phyloP scores from a whole-genome alignment of 768 basidiomycete species.

The Phlegmacium glaucopus region DNA sequence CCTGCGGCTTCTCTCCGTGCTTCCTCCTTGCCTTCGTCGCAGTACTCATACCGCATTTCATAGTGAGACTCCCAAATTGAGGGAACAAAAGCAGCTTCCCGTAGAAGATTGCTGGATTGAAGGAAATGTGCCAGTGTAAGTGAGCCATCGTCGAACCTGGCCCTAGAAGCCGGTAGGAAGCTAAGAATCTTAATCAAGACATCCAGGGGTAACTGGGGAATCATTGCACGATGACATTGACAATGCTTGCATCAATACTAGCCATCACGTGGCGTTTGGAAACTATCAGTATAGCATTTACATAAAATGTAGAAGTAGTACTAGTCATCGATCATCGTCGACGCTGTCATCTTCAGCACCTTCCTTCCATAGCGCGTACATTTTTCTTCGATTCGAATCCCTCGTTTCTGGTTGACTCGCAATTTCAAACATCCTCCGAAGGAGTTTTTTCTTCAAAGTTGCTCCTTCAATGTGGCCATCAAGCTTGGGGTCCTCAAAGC shows the following conservation, averaged over 20 bases:
- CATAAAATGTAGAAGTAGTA: no score
- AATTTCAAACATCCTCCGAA: conserved; percentile 64
- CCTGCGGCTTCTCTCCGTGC: conserved; percentile 23
- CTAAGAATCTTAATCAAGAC: conserved; percentile 23
- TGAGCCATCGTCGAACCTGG: conserved; percentile 17
- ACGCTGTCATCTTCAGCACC: conserved; percentile 41
- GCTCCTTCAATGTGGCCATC: conserved; percentile 34
- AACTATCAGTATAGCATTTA: no score
- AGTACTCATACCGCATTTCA: conserved; percentile 42
- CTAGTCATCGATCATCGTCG: conserved; percentile 9
- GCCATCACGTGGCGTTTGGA: no score
- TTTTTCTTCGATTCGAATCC: conserved; percentile 75
- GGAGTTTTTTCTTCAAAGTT: conserved; percentile 49
- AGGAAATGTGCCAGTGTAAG: conserved; percentile 39
- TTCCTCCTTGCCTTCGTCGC: conserved; percentile 32
- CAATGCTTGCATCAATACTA: not conserved
- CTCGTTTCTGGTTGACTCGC: conserved; percentile 74
- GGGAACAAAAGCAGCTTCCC: conserved; percentile 38
- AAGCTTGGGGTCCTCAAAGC: conserved; percentile 35
- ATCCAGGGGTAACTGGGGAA: conserved; percentile 26
- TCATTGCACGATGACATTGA: not conserved
- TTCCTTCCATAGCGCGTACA: conserved; percentile 81
- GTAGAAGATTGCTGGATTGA: conserved; percentile 33
- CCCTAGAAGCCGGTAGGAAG: conserved; percentile 17
- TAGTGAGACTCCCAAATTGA: conserved; percentile 55